phyloP scores from a whole-genome alignment of 75 land plant species.

The Sequoia sempervirens region DNA sequence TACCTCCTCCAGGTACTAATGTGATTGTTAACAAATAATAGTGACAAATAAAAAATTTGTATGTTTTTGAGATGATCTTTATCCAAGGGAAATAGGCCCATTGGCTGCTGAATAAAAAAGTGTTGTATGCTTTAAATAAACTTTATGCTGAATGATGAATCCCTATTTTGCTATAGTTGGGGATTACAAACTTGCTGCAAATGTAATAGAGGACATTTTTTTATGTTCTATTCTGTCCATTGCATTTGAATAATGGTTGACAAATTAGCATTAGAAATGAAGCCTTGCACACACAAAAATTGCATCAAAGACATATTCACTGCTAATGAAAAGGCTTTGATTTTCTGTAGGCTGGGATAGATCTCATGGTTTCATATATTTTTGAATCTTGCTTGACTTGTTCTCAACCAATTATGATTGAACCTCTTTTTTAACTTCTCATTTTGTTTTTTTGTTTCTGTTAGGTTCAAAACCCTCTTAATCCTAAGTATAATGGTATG shows the following conservation, averaged over 20 bases:
- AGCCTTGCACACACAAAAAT: neutral
- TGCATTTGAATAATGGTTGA: neutral
- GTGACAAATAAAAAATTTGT: no score
- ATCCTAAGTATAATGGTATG: constrained; percentile 42
- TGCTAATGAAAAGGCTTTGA: neutral
- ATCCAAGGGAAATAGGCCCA: neutral
- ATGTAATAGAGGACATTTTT: neutral
- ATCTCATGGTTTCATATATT: neutral
- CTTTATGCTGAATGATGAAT: neutral
- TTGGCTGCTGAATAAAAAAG: neutral
- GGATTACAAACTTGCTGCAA: neutral
- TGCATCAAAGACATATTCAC: neutral
- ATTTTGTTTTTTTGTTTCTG: neutral
- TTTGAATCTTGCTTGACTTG: neutral
- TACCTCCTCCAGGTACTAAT: no score
- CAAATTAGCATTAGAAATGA: neutral
- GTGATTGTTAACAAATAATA: no score
- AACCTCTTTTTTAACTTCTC: neutral
- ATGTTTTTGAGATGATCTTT: no score
- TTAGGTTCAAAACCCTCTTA: constrained; percentile 38
- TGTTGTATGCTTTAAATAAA: neutral
- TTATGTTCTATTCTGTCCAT: neutral
- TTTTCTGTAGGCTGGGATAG: neutral
- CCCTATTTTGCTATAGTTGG: neutral
- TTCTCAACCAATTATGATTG: neutral